Evolutionary conservation across 306 rosid species (phyloP), one percentile per base, ranked within the genome.

Genomic region (Medicago arabica): DNA sequence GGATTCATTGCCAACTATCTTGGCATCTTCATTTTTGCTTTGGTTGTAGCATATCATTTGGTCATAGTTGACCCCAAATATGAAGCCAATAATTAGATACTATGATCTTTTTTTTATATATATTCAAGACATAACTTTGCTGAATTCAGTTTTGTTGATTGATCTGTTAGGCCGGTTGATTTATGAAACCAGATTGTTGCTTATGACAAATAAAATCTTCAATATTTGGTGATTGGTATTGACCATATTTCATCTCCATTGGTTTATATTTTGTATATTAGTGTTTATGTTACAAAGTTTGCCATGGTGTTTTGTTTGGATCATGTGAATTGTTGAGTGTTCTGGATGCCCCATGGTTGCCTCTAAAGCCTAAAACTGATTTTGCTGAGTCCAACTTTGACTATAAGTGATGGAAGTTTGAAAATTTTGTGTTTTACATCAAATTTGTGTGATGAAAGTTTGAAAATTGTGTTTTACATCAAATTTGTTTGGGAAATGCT

Each of bases 1-100:
- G 84, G 87, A 58, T 76, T 40, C 71, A 71, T 83, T 71, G 84
- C 87, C 81, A 79, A 75, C 31, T 71, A 15, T 83, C 84, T 83
- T 50, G 87, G 87, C 84, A 76, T 83, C 59, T 64, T 83, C 73
- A 75, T 79, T 71, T 83, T 83, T 71, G 87, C 44, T 11, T 59
- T 83, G 84, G 79, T 83, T 19, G 71, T 79, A 79, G 61, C 81
- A 40, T 79, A 83, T 62, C 81, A 83, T 55, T 39, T 75, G 39
- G 87, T 83, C 55, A 55, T 34, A 8, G 79, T 79, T 0, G 79
- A 83, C 72, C 82, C 87, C 6, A 83, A 79, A 71, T 79, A 83
- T 79, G 84, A 83, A 59, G 55, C 69, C 55, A 75, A 12, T 67
- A 75, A 12, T 67, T 83, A 79, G 78, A 63, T 39, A n/a, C 38